Conservation (phyloP, 1,139 yeast species). For the Suhomyces guaymorum region DNA sequence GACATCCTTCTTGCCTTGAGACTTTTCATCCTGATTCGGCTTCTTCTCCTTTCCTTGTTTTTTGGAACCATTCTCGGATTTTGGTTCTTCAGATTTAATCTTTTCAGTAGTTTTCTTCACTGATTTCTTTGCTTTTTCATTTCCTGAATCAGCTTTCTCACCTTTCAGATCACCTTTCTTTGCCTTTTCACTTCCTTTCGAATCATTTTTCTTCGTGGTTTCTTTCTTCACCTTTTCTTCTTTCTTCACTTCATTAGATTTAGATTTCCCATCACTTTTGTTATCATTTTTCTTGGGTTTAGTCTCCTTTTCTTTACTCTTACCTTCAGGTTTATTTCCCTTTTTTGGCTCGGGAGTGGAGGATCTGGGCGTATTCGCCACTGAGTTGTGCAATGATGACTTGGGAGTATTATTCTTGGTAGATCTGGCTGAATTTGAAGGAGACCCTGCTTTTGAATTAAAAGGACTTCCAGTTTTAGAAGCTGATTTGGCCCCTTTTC, state of each 20-base stretch:
- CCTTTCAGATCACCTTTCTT: background rate
- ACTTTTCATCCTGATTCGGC: too few species aligned
- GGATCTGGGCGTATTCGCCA: slow-evolving; percentile 7
- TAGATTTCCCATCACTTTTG: slow-evolving; percentile 1
- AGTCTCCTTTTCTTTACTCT: slow-evolving; percentile 1
- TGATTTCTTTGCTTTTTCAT: background rate
- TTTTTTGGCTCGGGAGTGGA: slow-evolving; percentile 6
- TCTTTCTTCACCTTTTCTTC: background rate
- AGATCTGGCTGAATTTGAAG: slow-evolving; percentile 2
- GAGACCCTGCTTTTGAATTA: background rate
- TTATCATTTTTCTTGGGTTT: background rate
- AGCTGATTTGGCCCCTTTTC: too few species aligned
- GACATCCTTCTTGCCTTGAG: background rate
- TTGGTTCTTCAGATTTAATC: background rate
- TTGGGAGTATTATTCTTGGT: slow-evolving; percentile 5
- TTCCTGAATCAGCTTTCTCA: background rate
- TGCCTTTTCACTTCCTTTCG: background rate
- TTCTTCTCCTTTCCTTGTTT: too few species aligned
- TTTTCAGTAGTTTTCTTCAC: background rate
- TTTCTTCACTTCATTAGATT: background rate
- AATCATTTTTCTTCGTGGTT: slow-evolving; percentile 1
- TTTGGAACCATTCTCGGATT: too few species aligned
- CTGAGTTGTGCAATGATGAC: slow-evolving; percentile 4
- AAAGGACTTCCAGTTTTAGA: slow-evolving; percentile 1
- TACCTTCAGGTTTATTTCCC: slow-evolving; percentile 1